These are phyloP conservation scores for Aspergillus uvarum DNA, from an alignment of 2,329 filamentous ascomycete genomes.

Conservation along the genomic window DNA sequence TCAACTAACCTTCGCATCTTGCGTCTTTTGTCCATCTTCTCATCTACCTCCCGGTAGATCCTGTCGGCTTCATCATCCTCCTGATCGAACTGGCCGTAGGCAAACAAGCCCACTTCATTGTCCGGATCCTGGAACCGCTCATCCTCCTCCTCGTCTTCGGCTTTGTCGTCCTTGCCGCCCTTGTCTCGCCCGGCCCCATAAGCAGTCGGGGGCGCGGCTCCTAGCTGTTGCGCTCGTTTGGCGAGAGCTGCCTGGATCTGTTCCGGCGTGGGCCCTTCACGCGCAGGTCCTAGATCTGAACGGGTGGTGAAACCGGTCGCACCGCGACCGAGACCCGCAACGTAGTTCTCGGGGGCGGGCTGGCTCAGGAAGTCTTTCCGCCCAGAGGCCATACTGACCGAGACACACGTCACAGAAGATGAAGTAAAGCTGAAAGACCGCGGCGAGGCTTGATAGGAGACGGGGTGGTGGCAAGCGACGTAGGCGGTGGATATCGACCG, in stretches of 20 bases:
- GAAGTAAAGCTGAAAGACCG: background rate
- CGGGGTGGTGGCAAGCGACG: background rate
- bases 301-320: constrained; percentile 97
- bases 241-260: constrained; percentile 97
- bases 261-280: constrained; percentile 93
- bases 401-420: background rate
- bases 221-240: constrained; percentile 83
- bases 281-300: constrained; percentile 90
- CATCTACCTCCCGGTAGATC: constrained; percentile 93
- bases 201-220: constrained; percentile 67
- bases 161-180: constrained; percentile 59
- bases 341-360: constrained; percentile 81
- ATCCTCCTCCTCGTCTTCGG: constrained; percentile 72
- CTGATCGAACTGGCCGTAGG: constrained; percentile 91
- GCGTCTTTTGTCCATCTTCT: constrained; percentile 90
- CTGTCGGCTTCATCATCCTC: constrained; percentile 97
- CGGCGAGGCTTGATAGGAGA: background rate
- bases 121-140: constrained; percentile 93
- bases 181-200: constrained; percentile 74
- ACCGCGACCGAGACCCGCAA: constrained; percentile 94
- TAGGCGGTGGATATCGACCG: background rate
- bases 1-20: constrained; percentile 79
- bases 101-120: constrained; percentile 93
- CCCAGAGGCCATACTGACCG: constrained; percentile 54
- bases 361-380: constrained; percentile 86